These are phyloP conservation scores for Lomentospora prolificans DNA, from an alignment of 2,329 filamentous ascomycete species.

Conservation along the genomic window DNA sequence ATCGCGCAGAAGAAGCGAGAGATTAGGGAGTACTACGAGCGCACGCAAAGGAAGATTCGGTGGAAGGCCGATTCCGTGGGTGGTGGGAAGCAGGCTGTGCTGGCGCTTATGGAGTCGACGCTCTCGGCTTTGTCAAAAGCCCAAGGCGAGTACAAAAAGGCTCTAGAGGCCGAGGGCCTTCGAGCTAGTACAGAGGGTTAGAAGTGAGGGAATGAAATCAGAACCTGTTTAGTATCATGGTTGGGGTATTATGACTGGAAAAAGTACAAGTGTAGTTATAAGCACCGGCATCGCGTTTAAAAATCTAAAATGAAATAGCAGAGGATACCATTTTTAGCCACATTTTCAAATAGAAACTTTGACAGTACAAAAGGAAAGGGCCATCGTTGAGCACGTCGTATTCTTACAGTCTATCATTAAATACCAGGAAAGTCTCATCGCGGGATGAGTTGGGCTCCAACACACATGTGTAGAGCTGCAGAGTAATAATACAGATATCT, in stretches of 20 bases:
- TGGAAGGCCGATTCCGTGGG: conserved; percentile 59
- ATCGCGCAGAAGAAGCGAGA: conserved; percentile 60
- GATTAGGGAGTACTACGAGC: conserved; percentile 59
- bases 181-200: conserved; percentile 35
- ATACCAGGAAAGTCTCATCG: not conserved
- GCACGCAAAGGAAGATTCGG: conserved; percentile 63
- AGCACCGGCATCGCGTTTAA: no score
- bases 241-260: not conserved
- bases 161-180: conserved; percentile 54
- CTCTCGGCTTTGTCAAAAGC: conserved; percentile 62
- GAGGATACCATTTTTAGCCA: no score
- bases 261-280: no score
- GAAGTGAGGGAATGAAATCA: conserved; percentile 1
- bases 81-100: conserved; percentile 68
- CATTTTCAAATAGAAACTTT: no score
- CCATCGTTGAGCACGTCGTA: no score
- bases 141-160: conserved; percentile 59
- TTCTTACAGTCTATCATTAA: conserved; percentile 5
- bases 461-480: not conserved
- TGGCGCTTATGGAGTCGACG: conserved; percentile 66
- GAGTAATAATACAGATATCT: not conserved
- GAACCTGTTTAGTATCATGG: no score
- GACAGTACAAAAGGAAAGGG: no score
- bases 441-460: not conserved
- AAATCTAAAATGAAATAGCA: no score